Evolutionary conservation across 257 asterid species (phyloP), one percentile per base, ranked within the genome.

Genomic region (Jasminum sambac): DNA sequence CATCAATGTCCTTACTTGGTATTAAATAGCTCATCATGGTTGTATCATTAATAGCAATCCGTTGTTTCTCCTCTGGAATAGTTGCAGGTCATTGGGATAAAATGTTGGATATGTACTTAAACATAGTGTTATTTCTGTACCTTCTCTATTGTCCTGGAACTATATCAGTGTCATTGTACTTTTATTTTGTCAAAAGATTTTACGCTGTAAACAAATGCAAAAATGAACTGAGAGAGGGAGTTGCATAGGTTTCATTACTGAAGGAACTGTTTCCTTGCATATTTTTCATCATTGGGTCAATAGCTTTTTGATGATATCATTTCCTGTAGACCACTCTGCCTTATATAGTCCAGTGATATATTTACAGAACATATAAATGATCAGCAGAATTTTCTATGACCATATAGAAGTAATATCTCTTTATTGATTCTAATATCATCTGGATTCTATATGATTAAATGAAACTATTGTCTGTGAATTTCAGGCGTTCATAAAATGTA

Each of bases 401-500:
- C 36, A 9, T 55, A 55, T 55, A 55, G 9, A 21, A 52, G 13
- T 52, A 9, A 52, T 9, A 19, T 52, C 12, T 8, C 14, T 19
- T 52, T 17, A 9, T 17, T 52, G 1, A 2, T 21, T 52, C 12
- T 50, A n/a, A n/a, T 50, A 2, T 25, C 25, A 50, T 19, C 13
- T n/a, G 34, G 62, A 55, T 55, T 44, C 62, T 23, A 23, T 59
- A n/a, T 71, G 72, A 41, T 8, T 46, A 59, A 59, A 59, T 8
- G 19, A 24, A 8, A 55, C 17, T 14, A 9, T 55, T 55, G 21
- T 55, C 59, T 65, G 66, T 58, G 61, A 40, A 21, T 71, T 52
- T 52, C 38, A 67, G 62, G 30, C 58, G 41, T 23, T 63, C 24
- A n/a, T 13, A 26, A 23, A 50, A 10, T 44, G 39, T 55, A 5